phyloP scores from a whole-genome alignment of 129 eudicot species.

The Tagetes patula region DNA sequence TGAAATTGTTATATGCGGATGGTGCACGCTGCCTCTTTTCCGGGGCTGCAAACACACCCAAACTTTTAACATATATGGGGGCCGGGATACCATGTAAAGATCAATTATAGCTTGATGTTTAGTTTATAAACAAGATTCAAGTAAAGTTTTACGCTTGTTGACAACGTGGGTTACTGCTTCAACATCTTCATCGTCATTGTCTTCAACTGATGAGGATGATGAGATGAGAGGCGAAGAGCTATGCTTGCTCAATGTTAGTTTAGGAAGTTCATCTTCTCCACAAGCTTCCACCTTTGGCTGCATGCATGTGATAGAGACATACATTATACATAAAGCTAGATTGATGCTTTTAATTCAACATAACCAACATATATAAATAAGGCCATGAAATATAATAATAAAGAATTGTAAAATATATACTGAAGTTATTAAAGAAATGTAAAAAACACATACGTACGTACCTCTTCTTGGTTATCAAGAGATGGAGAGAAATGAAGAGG shows the following conservation, averaged over 20 bases:
- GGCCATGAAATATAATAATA: not conserved
- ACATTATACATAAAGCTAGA: not conserved
- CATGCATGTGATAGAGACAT: conserved; percentile 5
- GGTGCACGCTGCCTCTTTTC: conserved; percentile 87
- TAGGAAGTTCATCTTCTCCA: conserved; percentile 37
- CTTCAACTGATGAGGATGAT: conserved; percentile 57
- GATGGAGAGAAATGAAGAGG: conserved; percentile 65
- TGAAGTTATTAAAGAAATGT: not conserved
- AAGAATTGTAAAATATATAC: not conserved
- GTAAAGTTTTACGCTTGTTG: conserved; percentile 55
- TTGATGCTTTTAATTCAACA: not conserved
- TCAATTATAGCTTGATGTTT: not conserved
- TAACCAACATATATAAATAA: not conserved
- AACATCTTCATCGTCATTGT: conserved; percentile 25
- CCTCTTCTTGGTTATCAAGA: conserved; percentile 50
- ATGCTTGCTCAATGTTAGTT: conserved; percentile 34
- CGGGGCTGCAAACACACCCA: conserved; percentile 59
- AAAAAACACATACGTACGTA: not conserved
- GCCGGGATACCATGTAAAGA: conserved; percentile 13
- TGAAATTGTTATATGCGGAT: conserved; percentile 78
- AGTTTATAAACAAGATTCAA: not conserved
- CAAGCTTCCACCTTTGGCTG: conserved; percentile 44
- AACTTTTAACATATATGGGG: no score
- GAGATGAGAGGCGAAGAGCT: conserved; percentile 46
- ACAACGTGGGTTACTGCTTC: conserved; percentile 44